A percentile compares a stretch with the other conserved stretches of the same genome.
Conservation (phyloP, 2,329 filamentous ascomycete species). For the Trichoderma koningii region DNA sequence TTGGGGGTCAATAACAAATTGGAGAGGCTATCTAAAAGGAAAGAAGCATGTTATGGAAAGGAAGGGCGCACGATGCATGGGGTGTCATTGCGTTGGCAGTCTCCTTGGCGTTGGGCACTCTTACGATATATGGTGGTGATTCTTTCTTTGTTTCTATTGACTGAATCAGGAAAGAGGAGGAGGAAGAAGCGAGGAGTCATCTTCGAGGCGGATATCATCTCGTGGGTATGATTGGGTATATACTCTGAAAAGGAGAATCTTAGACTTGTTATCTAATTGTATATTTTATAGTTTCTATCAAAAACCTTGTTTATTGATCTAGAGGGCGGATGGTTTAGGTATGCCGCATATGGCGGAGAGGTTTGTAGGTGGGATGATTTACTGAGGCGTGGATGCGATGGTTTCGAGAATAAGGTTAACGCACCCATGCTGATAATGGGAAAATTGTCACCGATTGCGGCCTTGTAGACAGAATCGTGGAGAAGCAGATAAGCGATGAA, state of each 20-base stretch:
- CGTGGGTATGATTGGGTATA: conserved; percentile 28
- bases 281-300: neutral
- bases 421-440: too few species aligned
- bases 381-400: too few species aligned
- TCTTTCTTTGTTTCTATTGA: neutral
- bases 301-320: neutral
- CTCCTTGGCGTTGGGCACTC: conserved; percentile 29
- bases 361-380: too few species aligned
- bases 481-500: too few species aligned
- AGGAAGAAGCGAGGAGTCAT: neutral
- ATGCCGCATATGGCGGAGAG: too few species aligned
- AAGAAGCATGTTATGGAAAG: conserved; percentile 24
- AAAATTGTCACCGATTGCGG: too few species aligned
- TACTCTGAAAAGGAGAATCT: conserved; percentile 25
- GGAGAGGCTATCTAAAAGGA: conserved; percentile 11
- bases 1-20: conserved; percentile 13
- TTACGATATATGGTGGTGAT: conserved; percentile 20
- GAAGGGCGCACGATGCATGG: conserved; percentile 26
- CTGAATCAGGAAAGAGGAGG: neutral
- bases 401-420: too few species aligned
- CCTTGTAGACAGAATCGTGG: too few species aligned
- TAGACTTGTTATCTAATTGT: conserved; percentile 20
- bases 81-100: conserved; percentile 26
- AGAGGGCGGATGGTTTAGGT: neutral
- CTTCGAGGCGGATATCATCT: conserved; percentile 12